phyloP scores from a whole-genome alignment of 768 basidiomycete species.

The Thelephora ganbajun region DNA sequence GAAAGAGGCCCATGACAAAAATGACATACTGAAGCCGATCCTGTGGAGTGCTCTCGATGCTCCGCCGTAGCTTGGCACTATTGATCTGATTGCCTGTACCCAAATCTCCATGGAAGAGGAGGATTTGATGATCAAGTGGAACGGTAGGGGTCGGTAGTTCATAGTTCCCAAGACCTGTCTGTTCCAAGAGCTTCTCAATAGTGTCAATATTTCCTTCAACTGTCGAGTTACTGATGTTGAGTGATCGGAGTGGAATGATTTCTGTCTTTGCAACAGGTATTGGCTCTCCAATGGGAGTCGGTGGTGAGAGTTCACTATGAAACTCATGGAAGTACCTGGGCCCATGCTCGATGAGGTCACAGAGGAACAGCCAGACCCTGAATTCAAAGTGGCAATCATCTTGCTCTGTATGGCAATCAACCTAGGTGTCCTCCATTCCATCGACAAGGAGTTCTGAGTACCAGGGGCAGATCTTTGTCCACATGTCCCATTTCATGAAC shows the following conservation, averaged over 20 bases:
- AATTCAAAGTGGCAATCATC: constrained; percentile 3
- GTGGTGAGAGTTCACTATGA: constrained; percentile 1
- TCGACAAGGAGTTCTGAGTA: background rate
- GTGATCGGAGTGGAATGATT: constrained; percentile 9
- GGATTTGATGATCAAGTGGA: constrained; percentile 5
- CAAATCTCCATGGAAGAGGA: constrained; percentile 12
- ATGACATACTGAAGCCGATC: constrained; percentile 18
- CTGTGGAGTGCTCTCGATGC: constrained; percentile 17
- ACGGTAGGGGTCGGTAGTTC: background rate
- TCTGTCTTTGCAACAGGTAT: constrained; percentile 8
- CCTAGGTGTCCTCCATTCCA: constrained; percentile 1
- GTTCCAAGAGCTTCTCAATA: constrained; percentile 11
- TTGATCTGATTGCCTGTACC: constrained; percentile 8
- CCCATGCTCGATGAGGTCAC: constrained; percentile 15
- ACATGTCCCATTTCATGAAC: too few species aligned
- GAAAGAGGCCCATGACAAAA: constrained; percentile 21
- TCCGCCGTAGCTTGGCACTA: constrained; percentile 5
- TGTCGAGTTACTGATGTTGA: constrained; percentile 10
- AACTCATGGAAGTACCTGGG: constrained; percentile 8
- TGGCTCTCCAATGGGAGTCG: constrained; percentile 9
- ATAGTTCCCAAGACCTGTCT: constrained; percentile 9
- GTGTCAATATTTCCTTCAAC: constrained; percentile 11
- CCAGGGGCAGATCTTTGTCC: background rate
- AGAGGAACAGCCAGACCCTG: constrained; percentile 13
- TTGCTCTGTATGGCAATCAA: background rate